Evolutionary conservation across 805 yeast species (phyloP), one percentile per base, ranked within the genome.

Genomic region (Cyberlindnera petersonii): DNA sequence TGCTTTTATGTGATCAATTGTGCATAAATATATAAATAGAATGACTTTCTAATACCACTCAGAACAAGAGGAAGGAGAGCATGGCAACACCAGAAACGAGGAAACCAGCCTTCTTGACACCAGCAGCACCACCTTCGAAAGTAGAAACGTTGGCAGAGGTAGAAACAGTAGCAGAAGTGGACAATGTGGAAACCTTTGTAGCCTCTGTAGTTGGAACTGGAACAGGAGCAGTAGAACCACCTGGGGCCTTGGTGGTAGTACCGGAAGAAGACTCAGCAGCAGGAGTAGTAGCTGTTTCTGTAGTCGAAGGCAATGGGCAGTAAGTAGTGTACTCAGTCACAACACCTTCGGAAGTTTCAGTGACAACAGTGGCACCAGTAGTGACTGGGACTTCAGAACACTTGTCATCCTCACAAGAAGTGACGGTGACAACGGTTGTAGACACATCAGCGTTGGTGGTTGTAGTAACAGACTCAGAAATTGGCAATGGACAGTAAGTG

Each of bases 21-120:
- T 24, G 6, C 27, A 24, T 24, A 15, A 13, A 15, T 24, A 11
- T 8, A 9, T 24, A 26, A 14, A 8, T 5, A 8, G 17, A 6
- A 14, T 26, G 9, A 14, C 5, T 16, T n/a, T 9, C 11, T 17
- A n/a, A 17, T 17, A 4, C 23, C 9, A 5, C 17, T 28, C 26
- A 38, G 42, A 38, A 33, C 35, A 39, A 24, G 35, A 58, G 48
- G 38, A 57, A 47, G 33, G 53, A 55, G 40, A 55, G 57, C 31
- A 55, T 23, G 42, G 51, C 58, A 17, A 46, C 42, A 30, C 53
- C 45, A 11, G 41, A 24, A 10, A 29, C 33, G 13, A 29, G 24
- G 26, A 13, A 20, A 43, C 50, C 52, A 23, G 42, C 53, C 38
- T 38, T 40, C n/a, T 47, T 37, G n/a, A n/a, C n/a, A 40, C 40